phyloP scores from a whole-genome alignment of 2,329 filamentous ascomycete species.

The Aspergillus phoenicis region DNA sequence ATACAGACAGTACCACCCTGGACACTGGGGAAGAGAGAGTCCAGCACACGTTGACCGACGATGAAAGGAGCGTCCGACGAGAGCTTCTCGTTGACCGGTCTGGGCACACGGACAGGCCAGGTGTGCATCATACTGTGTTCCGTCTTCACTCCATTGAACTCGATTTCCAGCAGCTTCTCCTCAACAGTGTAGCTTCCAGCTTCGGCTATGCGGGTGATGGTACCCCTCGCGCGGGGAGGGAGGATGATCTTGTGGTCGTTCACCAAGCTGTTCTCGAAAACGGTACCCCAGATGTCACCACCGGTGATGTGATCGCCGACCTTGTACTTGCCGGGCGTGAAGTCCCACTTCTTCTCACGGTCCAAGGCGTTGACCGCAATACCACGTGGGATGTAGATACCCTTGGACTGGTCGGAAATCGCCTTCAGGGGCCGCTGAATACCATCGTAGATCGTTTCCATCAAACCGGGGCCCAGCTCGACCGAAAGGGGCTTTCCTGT shows the following conservation, averaged over 20 bases:
- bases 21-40: constrained; percentile 93
- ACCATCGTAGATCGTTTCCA: constrained; percentile 99
- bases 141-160: constrained; percentile 95
- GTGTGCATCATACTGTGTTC: constrained; percentile 98
- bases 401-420: constrained; percentile 75
- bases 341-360: constrained; percentile 93
- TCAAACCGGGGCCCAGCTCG: constrained; percentile 92
- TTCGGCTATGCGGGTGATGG: constrained; percentile 84
- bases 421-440: constrained; percentile 92
- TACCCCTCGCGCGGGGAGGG: constrained; percentile 85
- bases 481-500: constrained; percentile 97
- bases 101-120: constrained; percentile 95
- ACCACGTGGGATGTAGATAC: constrained; percentile 97
- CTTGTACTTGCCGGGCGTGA: constrained; percentile 80
- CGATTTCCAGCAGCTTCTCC: constrained; percentile 90
- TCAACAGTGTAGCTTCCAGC: constrained; percentile 94
- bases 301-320: constrained; percentile 96
- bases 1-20: constrained; percentile 98
- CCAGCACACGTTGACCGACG: constrained; percentile 93
- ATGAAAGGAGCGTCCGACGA: constrained; percentile 88
- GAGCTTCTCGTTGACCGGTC: constrained; percentile 89
- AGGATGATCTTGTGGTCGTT: constrained; percentile 91
- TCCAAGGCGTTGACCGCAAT: constrained; percentile 85
- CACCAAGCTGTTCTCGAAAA: constrained; percentile 95
- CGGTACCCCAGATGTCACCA: constrained; percentile 91